Percentiles rank a stretch among this genome's conserved stretches.
Evolutionary conservation across 2,329 filamentous ascomycete genomes (phyloP).

Genomic region (Cladosporium sp.): DNA sequence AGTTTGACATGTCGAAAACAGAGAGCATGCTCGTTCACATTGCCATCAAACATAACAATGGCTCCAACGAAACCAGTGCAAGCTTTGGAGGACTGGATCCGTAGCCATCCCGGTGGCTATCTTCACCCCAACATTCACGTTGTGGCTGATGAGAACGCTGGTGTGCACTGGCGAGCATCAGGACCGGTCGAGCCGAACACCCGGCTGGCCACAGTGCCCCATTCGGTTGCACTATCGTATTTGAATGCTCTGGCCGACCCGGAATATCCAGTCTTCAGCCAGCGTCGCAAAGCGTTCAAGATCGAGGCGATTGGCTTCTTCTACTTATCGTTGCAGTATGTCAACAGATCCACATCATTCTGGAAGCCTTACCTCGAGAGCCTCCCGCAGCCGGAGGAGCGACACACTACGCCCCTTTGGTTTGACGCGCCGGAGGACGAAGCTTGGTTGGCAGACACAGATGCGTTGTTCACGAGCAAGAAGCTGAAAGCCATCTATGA

Average conservation of each 20-base stretch:
- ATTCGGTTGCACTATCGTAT: slow-evolving; percentile 37
- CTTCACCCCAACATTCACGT: slow-evolving; percentile 32
- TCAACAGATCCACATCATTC: slow-evolving; percentile 36
- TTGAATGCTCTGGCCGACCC: slow-evolving; percentile 41
- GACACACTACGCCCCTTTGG: slow-evolving; percentile 37
- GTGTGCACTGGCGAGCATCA: slow-evolving; percentile 32
- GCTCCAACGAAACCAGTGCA: neutral
- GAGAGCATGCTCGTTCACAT: neutral
- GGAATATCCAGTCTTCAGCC: slow-evolving; percentile 33
- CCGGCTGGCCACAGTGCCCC: slow-evolving; percentile 32
- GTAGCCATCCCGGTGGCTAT: slow-evolving; percentile 32
- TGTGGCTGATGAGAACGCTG: slow-evolving; percentile 26
- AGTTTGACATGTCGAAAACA: neutral
- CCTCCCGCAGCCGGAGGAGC: slow-evolving; percentile 34
- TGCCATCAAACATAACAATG: slow-evolving; percentile 1
- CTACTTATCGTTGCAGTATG: slow-evolving; percentile 39
- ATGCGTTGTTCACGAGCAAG: slow-evolving; percentile 35
- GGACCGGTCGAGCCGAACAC: slow-evolving; percentile 25
- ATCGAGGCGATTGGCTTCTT: slow-evolving; percentile 39
- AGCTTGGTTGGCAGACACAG: slow-evolving; percentile 38
- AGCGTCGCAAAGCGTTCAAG: slow-evolving; percentile 28
- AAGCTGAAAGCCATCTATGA: slow-evolving; percentile 39
- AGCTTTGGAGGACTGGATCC: slow-evolving; percentile 34
- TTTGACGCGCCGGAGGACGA: slow-evolving; percentile 36
- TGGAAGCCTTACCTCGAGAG: slow-evolving; percentile 41